Evolutionary conservation across 441 rosid genomes (phyloP).

Genomic region (Arabidopsis hybrid): DNA sequence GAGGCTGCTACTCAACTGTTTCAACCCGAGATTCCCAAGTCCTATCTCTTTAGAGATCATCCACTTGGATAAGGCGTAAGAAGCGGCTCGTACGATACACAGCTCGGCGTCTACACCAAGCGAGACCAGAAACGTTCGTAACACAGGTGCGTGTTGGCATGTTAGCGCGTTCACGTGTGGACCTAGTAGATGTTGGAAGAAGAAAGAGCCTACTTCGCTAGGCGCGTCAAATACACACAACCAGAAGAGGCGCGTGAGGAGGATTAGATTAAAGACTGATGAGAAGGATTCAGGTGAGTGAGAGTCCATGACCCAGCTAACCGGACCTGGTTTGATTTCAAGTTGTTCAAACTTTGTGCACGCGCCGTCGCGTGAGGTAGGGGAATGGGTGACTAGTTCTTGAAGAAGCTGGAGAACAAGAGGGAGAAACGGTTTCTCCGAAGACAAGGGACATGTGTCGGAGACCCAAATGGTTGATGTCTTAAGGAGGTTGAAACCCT

Average conservation of each 20-base stretch:
- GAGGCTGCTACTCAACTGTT: conserved; percentile 35
- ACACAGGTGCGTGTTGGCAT: conserved; percentile 54
- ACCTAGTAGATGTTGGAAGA: conserved; percentile 60
- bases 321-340: conserved; percentile 69
- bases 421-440: conserved; percentile 81
- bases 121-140: conserved; percentile 61
- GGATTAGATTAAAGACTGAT: conserved; percentile 65
- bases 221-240: conserved; percentile 75
- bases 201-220: conserved; percentile 71
- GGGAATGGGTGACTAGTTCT: conserved; percentile 68
- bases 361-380: conserved; percentile 49
- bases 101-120: conserved; percentile 77
- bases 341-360: conserved; percentile 71
- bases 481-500: conserved; percentile 52
- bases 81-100: conserved; percentile 74
- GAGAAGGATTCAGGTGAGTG: conserved; percentile 84
- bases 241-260: conserved; percentile 80
- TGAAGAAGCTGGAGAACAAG: conserved; percentile 77
- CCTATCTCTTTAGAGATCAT: conserved; percentile 69
- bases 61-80: conserved; percentile 83
- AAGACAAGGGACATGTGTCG: conserved; percentile 63
- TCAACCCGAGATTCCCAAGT: conserved; percentile 55
- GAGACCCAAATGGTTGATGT: conserved; percentile 69
- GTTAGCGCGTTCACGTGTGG: conserved; percentile 62
- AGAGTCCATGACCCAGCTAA: conserved; percentile 82